A percentile compares a stretch with the other conserved stretches of the same genome.
These are phyloP conservation scores for Eragrostis nindensis DNA, from an alignment of 176 grass and related monocot genomes.

Conservation along the genomic window DNA sequence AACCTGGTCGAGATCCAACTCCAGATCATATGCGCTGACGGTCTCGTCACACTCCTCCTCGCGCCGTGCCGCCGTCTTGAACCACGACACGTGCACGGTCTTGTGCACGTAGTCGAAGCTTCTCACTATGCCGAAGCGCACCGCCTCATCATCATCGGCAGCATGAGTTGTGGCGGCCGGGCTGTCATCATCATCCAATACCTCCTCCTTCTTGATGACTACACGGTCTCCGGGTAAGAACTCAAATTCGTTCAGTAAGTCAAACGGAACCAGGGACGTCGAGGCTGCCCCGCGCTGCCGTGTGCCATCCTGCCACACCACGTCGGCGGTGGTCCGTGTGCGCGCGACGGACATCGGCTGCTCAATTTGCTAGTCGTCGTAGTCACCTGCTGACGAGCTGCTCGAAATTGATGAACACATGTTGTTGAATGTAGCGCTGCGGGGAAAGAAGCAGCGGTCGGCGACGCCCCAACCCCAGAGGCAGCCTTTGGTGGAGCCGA, in stretches of 20 bases:
- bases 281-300: background rate
- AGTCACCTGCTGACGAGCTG: too few relatives aligned
- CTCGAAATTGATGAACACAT: too few relatives aligned
- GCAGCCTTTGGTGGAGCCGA: background rate
- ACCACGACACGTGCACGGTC: background rate
- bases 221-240: background rate
- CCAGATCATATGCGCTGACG: background rate
- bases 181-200: too few relatives aligned
- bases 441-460: background rate
- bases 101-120: background rate
- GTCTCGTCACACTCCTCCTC: background rate
- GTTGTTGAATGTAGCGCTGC: too few relatives aligned
- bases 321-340: background rate
- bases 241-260: background rate
- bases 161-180: too few relatives aligned
- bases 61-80: too few relatives aligned
- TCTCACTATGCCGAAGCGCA: background rate
- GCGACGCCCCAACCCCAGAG: background rate
- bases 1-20: background rate
- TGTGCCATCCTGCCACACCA: constrained; percentile 30
- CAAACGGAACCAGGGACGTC: background rate
- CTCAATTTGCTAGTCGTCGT: too few relatives aligned
- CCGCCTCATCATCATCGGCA: too few relatives aligned
- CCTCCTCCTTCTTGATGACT: too few relatives aligned
- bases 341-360: background rate